Evolutionary conservation across 78 protist species (phyloP).

Genomic region (Chrysochromulina tobinii): DNA sequence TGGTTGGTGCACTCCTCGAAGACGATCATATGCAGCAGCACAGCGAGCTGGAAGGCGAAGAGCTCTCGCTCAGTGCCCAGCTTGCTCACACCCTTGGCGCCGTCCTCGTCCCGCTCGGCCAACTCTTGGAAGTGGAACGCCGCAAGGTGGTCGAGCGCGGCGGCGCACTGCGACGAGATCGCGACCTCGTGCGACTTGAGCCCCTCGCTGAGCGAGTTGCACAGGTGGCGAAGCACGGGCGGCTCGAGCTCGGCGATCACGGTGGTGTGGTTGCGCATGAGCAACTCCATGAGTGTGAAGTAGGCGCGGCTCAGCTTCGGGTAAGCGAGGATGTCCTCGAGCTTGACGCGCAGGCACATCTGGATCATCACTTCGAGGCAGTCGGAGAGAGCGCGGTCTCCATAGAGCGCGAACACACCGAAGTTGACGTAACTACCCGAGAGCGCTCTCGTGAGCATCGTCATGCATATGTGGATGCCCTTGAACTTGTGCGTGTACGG

Average conservation of each 20-base stretch:
- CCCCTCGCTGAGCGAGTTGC: neutral
- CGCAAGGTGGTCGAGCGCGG: neutral
- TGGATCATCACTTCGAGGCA: neutral
- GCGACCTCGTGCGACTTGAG: slow-evolving; percentile 24
- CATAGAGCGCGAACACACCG: slow-evolving; percentile 23
- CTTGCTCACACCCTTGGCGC: neutral
- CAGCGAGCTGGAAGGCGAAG: neutral
- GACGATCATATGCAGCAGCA: slow-evolving; percentile 17
- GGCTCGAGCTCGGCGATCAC: slow-evolving; percentile 12
- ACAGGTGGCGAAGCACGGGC: neutral
- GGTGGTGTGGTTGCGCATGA: slow-evolving; percentile 23
- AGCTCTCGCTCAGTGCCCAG: neutral
- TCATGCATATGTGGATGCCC: neutral
- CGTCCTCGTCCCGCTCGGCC: neutral
- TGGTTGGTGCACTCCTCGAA: slow-evolving; percentile 26
- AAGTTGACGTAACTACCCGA: slow-evolving; percentile 34
- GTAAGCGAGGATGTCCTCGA: neutral
- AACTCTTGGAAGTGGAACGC: neutral
- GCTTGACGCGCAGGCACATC: neutral
- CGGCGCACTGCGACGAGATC: slow-evolving; percentile 26
- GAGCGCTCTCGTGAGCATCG: slow-evolving; percentile 15
- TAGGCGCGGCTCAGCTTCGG: neutral
- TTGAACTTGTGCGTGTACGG: neutral
- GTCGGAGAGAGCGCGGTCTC: slow-evolving; percentile 4
- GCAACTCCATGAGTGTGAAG: slow-evolving; percentile 18